A percentile compares a stretch with the other conserved stretches of the same genome.
phyloP scores from a whole-genome alignment of 495 filamentous ascomycete genomes.

The Podospora tetraspora region DNA sequence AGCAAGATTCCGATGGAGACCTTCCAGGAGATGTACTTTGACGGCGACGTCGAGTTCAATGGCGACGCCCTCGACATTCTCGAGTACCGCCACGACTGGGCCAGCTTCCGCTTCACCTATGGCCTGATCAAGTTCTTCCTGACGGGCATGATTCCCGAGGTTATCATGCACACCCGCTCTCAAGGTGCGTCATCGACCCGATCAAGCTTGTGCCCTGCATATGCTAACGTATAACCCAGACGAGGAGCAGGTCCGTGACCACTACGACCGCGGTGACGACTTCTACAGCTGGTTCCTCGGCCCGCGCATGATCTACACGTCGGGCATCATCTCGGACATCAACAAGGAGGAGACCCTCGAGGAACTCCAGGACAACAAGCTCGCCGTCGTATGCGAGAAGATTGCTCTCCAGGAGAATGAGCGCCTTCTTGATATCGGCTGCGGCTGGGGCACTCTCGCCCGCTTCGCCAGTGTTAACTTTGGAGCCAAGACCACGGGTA shows the following conservation, averaged over 20 bases:
- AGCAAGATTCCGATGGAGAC: slow-evolving; percentile 82
- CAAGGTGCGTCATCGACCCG: slow-evolving; percentile 49
- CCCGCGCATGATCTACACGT: slow-evolving; percentile 87
- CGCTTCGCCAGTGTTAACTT: slow-evolving; percentile 75
- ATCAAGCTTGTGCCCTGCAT: not conserved
- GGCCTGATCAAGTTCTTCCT: slow-evolving; percentile 48
- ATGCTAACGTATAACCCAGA: slow-evolving; percentile 44
- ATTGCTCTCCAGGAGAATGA: slow-evolving; percentile 67
- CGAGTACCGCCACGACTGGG: slow-evolving; percentile 87
- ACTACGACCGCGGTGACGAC: slow-evolving; percentile 85
- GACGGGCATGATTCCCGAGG: slow-evolving; percentile 61
- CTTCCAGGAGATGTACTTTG: slow-evolving; percentile 87
- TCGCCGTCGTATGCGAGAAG: slow-evolving; percentile 81
- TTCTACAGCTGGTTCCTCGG: slow-evolving; percentile 88
- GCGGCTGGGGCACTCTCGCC: slow-evolving; percentile 82
- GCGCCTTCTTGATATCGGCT: slow-evolving; percentile 73
- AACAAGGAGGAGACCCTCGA: slow-evolving; percentile 73
- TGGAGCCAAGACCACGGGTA: slow-evolving; percentile 69
- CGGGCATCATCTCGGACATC: slow-evolving; percentile 72
- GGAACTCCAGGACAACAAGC: slow-evolving; percentile 85
- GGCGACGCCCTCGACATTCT: slow-evolving; percentile 72
- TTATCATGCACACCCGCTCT: slow-evolving; percentile 71
- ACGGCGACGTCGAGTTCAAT: slow-evolving; percentile 79
- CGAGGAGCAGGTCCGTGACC: slow-evolving; percentile 81
- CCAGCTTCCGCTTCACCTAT: slow-evolving; percentile 71